Base-by-base conservation (phyloP, 2,329 filamentous ascomycete species). In the Colletotrichum liaoningense region DNA sequence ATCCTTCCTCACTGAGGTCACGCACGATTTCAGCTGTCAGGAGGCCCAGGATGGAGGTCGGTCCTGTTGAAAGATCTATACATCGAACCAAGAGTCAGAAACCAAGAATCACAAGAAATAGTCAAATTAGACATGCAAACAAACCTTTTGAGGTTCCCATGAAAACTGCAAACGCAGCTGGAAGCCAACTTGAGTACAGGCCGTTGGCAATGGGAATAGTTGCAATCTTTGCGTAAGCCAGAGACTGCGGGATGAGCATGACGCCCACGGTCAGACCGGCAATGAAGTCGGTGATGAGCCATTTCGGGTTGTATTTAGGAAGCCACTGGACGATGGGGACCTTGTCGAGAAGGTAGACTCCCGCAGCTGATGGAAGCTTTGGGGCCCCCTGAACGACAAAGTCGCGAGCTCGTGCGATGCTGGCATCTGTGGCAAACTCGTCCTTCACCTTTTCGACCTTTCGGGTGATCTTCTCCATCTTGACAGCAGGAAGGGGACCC, bases 141-240 rank as follows among this genome's bases (percentile, higher is more conserved):
- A 76, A 71, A 89, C 90, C 90, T 79, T 91, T 92, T 0, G 90
- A 90, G 0, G 90, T 91, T 1, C 89, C 90, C 84, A 92, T 89
- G 66, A 91, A 86, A 1, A 89, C 86, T 74, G 90, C 91, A 33
- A 92, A 80, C 0, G 85, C 84, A 4, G 88, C 86, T 1, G 90
- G 90, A 3, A 91, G 77, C 89, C 90, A 92, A 72, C 86, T 87
- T 0, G 89, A 89, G 81, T 90, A 89, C 12, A 92, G 82, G 0
- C 90, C 90, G 77, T 91, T 88, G 76, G 90, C 87, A 30, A 91
- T 88, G 1, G 89, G 89, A 19, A 92, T 90, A 0, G 86, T 89
- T 4, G 90, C 90, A 72, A 92, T 89, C 76, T 90, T 89, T 4
- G 90, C 90, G 76, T 91, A 92, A 0, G 89, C 88, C n/a, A 92